These are phyloP conservation scores for Beauveria asiatica DNA, from an alignment of 2,329 filamentous ascomycete species.

Conservation along the genomic window DNA sequence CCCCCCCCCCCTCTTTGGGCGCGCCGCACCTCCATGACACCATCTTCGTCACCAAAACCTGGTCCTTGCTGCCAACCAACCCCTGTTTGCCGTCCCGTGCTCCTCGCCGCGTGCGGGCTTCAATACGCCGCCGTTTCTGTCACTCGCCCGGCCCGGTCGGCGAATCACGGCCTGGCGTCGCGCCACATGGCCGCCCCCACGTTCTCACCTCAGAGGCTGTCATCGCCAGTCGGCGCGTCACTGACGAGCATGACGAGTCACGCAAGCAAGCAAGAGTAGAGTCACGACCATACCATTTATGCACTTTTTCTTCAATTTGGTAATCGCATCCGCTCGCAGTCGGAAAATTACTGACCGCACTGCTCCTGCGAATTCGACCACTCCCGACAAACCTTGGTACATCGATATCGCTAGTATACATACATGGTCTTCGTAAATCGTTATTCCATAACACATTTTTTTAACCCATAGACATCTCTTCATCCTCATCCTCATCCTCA, in stretches of 20 bases:
- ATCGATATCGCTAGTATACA: not conserved
- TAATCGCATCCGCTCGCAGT: not conserved
- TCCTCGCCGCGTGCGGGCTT: not conserved
- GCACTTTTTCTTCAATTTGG: not conserved
- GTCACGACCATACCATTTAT: too few species aligned
- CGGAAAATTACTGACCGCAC: not conserved
- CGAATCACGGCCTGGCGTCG: not conserved
- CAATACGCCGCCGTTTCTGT: too few species aligned
- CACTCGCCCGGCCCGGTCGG: not conserved
- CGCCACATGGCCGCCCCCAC: not conserved
- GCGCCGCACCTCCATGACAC: too few species aligned
- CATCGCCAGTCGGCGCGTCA: not conserved
- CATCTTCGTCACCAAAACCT: too few species aligned
- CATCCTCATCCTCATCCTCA: slow-evolving; percentile 1
- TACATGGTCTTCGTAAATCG: not conserved
- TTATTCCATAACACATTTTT: slow-evolving; percentile 11
- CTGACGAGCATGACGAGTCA: too few species aligned
- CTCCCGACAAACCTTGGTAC: not conserved
- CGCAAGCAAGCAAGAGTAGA: not conserved
- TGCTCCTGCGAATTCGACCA: not conserved
- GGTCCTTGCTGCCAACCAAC: too few species aligned
- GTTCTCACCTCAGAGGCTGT: not conserved
- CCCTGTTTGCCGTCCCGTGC: not conserved
- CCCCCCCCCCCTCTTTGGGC: too few species aligned
- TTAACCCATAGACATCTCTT: slow-evolving; percentile 19